These are phyloP conservation scores for Hypoxylon sp. DNA, from an alignment of 2,329 filamentous ascomycete species.

Conservation along the genomic window DNA sequence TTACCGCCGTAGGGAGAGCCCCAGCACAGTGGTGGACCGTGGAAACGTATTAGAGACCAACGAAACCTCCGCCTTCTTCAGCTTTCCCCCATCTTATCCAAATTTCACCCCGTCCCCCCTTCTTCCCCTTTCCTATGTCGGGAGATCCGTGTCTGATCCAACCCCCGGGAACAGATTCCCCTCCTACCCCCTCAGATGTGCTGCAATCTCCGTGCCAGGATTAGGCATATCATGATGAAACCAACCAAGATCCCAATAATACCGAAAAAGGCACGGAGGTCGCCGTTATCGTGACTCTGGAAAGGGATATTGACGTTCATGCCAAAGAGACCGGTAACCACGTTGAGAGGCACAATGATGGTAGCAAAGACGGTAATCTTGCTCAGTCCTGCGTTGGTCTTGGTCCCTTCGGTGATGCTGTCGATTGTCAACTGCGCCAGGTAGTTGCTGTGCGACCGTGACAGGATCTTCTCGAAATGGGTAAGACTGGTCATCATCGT, in stretches of 20 bases:
- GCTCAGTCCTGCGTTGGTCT: conserved; percentile 87
- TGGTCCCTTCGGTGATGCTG: conserved; percentile 85
- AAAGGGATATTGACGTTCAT: conserved; percentile 87
- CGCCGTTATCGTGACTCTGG: conserved; percentile 50
- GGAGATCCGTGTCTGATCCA: neutral
- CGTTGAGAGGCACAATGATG: conserved; percentile 93
- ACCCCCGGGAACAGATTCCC: too few relatives aligned
- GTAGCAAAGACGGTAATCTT: conserved; percentile 96
- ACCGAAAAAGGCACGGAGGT: conserved; percentile 65
- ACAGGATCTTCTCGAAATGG: conserved; percentile 98
- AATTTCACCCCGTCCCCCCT: too few relatives aligned
- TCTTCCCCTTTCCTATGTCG: neutral
- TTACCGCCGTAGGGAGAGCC: neutral
- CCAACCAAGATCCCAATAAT: conserved; percentile 64
- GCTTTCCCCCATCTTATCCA: neutral
- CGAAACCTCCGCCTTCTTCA: neutral
- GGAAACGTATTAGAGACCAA: neutral
- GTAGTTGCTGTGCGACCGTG: conserved; percentile 93
- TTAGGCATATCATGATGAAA: conserved; percentile 58
- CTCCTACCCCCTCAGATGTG: conserved; percentile 52
- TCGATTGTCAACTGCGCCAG: conserved; percentile 93
- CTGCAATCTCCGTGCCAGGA: conserved; percentile 53
- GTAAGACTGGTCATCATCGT: conserved; percentile 98
- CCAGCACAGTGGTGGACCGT: neutral
- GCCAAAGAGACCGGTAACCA: conserved; percentile 86